These are phyloP conservation scores for Malus orientalis DNA, from an alignment of 306 rosid genomes.

Conservation along the genomic window DNA sequence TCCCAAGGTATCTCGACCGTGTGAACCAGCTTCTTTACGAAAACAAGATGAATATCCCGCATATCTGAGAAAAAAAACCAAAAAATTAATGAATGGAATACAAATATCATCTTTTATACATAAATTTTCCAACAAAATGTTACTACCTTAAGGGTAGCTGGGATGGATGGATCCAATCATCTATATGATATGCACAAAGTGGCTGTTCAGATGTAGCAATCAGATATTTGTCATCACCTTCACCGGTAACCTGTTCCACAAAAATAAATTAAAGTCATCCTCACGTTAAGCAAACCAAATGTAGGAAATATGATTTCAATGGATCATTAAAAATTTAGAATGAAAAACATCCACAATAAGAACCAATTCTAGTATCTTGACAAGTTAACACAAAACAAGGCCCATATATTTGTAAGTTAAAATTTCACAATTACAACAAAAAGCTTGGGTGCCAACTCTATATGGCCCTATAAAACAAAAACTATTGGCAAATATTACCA, in stretches of 20 bases:
- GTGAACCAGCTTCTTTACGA: constrained; percentile 97
- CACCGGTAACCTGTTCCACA: constrained; percentile 77
- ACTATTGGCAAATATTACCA: constrained; percentile 2
- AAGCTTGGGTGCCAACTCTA: not conserved
- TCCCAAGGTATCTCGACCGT: constrained; percentile 94
- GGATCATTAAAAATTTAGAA: not conserved
- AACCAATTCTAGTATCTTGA: not conserved
- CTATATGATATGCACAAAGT: constrained; percentile 77
- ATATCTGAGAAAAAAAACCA: constrained; percentile 41
- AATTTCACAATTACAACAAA: not conserved
- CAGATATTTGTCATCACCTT: constrained; percentile 95
- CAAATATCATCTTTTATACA: not conserved
- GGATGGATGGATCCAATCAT: constrained; percentile 97
- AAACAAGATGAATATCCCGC: constrained; percentile 98
- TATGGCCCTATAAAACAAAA: not conserved
- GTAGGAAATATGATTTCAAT: not conserved
- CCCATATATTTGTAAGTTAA: not conserved
- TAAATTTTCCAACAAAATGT: constrained; percentile 4
- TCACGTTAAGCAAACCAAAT: not conserved
- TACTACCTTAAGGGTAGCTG: constrained; percentile 73
- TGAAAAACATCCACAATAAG: not conserved
- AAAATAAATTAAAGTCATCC: not conserved
- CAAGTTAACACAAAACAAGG: not conserved
- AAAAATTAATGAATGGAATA: not conserved
- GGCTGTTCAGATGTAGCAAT: constrained; percentile 98